Percentiles rank a stretch among this genome's conserved stretches.
These are phyloP conservation scores for Microdochium nivale DNA, from an alignment of 2,329 filamentous ascomycete genomes.

Conservation along the genomic window DNA sequence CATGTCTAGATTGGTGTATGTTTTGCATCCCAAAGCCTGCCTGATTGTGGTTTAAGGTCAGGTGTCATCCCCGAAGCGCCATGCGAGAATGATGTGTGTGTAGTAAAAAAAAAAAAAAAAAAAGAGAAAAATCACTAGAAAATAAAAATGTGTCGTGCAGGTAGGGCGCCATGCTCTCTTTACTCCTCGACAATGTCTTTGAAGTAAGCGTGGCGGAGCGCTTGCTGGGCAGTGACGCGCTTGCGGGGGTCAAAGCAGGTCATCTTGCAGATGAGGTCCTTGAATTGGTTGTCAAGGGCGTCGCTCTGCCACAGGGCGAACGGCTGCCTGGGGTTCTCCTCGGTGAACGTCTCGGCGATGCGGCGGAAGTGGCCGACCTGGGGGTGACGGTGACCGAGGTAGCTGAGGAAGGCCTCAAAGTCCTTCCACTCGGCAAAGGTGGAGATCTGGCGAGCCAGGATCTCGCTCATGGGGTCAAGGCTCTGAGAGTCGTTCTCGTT, in stretches of 20 bases:
- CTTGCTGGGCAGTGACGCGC: conserved; percentile 28
- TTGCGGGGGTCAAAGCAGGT: conserved; percentile 28
- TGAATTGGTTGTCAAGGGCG: conserved; percentile 26
- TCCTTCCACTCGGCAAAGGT: conserved; percentile 34
- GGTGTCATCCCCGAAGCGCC: background rate
- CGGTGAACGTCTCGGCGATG: conserved; percentile 27
- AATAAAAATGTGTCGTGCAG: background rate
- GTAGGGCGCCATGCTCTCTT: background rate
- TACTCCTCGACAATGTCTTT: conserved; percentile 8
- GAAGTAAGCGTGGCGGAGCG: conserved; percentile 24
- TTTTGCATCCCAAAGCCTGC: background rate
- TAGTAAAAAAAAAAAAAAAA: background rate
- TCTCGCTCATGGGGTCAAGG: conserved; percentile 26
- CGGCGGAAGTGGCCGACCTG: conserved; percentile 27
- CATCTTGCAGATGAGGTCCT: conserved; percentile 28
- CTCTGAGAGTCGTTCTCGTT: conserved; percentile 20
- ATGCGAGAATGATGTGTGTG: background rate
- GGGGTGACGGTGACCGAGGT: conserved; percentile 28
- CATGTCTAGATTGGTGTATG: background rate
- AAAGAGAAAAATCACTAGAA: background rate
- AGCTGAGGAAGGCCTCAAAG: conserved; percentile 28
- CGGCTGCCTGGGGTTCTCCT: conserved; percentile 30
- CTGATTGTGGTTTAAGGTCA: background rate
- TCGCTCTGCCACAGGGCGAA: conserved; percentile 30
- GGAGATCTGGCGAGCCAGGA: conserved; percentile 36